Evolutionary conservation across 202 grass and related monocot genomes (phyloP).

Genomic region (Bolboschoenoplectus hybrid): DNA sequence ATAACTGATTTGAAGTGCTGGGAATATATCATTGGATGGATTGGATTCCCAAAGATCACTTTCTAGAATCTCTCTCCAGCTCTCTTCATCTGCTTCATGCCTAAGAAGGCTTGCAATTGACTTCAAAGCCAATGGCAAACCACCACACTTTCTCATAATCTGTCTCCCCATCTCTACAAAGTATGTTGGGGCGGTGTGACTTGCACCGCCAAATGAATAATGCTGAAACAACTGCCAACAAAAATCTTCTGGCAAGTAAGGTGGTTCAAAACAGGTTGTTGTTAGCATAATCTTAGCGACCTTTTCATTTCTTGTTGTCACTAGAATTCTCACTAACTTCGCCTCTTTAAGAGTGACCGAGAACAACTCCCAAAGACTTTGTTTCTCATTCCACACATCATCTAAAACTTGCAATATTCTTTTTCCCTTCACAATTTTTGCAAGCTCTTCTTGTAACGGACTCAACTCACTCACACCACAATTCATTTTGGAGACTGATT

Average conservation of each 20-base stretch:
- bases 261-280: background rate
- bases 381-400: background rate
- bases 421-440: background rate
- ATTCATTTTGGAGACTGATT: constrained; percentile 32
- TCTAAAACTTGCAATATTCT: background rate
- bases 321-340: constrained; percentile 27
- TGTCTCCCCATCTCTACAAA: no score
- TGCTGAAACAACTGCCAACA: constrained; percentile 44
- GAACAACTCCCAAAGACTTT: constrained; percentile 36
- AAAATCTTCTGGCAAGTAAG: constrained; percentile 28
- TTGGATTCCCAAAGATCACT: no score
- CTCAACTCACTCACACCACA: constrained; percentile 26
- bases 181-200: no score
- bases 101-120: no score
- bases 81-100: no score
- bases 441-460: constrained; percentile 29
- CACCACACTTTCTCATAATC: no score
- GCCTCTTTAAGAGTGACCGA: background rate
- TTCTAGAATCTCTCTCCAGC: no score
- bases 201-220: no score
- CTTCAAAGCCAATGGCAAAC: no score
- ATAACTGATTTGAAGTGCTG: no score
- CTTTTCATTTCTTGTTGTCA: constrained; percentile 46
- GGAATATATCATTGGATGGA: no score
- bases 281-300: constrained; percentile 35